Percentiles rank a stretch among this genome's conserved stretches.
phyloP scores from a whole-genome alignment of 169 alveolate species.

The Eimeria praecox region DNA sequence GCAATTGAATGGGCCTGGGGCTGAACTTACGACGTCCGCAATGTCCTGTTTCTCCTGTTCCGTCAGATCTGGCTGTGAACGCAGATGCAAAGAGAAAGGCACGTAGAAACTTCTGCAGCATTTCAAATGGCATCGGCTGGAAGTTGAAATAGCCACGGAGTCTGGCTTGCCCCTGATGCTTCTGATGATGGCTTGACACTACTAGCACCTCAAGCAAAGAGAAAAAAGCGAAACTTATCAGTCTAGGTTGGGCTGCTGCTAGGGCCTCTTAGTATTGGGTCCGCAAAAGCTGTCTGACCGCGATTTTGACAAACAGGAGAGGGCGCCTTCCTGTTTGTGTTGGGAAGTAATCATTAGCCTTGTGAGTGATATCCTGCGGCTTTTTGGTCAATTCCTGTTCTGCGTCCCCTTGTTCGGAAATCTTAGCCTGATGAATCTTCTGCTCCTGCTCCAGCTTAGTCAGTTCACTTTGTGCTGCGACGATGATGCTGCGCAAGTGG shows the following conservation, averaged over 20 bases:
- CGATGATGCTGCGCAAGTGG: constrained; percentile 84
- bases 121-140: neutral
- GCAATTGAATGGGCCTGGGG: neutral
- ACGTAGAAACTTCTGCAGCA: neutral
- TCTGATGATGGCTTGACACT: neutral
- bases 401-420: constrained; percentile 39
- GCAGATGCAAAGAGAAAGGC: neutral
- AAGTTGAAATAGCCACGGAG: neutral
- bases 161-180: neutral
- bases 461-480: constrained; percentile 85
- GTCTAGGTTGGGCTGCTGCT: neutral
- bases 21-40: constrained; percentile 86
- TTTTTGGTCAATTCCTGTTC: neutral
- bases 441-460: constrained; percentile 80
- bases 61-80: constrained; percentile 90
- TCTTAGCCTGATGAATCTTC: neutral
- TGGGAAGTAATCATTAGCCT: constrained; percentile 32
- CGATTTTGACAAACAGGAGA: constrained; percentile 83
- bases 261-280: neutral
- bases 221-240: neutral
- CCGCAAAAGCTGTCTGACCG: constrained; percentile 57
- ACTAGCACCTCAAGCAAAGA: neutral
- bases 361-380: constrained; percentile 5
- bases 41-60: constrained; percentile 88
- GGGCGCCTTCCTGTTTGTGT: constrained; percentile 66